Conservation (phyloP, 2,329 filamentous ascomycete genomes). For the Lachnellula suecica region DNA sequence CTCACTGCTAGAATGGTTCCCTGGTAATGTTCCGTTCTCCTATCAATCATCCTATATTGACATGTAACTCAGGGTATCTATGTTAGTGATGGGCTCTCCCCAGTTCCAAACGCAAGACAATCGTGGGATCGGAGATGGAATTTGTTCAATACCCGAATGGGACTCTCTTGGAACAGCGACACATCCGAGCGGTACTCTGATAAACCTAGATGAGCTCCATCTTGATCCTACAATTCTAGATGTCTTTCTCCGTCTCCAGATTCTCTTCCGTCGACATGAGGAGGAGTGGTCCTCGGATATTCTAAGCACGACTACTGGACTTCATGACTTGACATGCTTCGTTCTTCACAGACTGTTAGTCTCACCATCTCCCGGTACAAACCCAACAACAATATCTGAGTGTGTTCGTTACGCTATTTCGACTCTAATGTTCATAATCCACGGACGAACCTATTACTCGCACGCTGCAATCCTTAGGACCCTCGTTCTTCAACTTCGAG, state of each 20-base stretch:
- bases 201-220: constrained; percentile 31
- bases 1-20: constrained; percentile 26
- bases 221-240: constrained; percentile 14
- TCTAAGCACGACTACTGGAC: no score
- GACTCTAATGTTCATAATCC: constrained; percentile 53
- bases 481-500: constrained; percentile 35
- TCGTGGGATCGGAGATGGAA: constrained; percentile 45
- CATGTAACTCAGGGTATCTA: constrained; percentile 49
- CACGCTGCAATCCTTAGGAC: constrained; percentile 42
- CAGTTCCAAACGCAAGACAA: constrained; percentile 55
- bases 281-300: no score
- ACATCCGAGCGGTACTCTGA: no score
- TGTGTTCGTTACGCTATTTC: no score
- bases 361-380: constrained; percentile 2
- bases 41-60: constrained; percentile 1
- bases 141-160: constrained; percentile 50
- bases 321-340: constrained; percentile 57
- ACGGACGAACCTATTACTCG: constrained; percentile 56
- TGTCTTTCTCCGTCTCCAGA: constrained; percentile 17
- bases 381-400: no score
- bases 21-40: constrained; percentile 16
- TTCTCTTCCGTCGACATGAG: constrained; percentile 43
- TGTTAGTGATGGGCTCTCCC: constrained; percentile 51
- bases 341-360: constrained; percentile 49
- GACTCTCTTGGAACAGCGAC: no score